phyloP scores from a whole-genome alignment of 768 basidiomycete species.

The Dentipellis sp. region DNA sequence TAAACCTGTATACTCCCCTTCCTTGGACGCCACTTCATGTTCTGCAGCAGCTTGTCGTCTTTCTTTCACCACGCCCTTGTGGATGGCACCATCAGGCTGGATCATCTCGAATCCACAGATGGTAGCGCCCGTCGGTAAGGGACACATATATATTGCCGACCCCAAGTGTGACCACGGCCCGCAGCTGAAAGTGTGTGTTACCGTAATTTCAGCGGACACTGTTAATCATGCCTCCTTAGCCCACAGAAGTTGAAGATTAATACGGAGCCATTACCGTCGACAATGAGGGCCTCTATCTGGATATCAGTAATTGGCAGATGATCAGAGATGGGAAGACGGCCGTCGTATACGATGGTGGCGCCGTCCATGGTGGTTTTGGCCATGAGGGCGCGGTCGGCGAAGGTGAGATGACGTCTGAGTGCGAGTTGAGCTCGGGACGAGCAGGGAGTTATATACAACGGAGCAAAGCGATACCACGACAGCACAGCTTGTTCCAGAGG shows the following conservation, averaged over 20 bases:
- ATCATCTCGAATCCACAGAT: constrained; percentile 46
- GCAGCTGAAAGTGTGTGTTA: not conserved
- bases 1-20: constrained; percentile 34
- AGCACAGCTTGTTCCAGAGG: no score
- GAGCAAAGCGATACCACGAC: no score
- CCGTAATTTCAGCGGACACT: not conserved
- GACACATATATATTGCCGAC: constrained; percentile 45
- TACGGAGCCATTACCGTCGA: not conserved
- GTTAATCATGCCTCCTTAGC: not conserved
- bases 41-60: constrained; percentile 31
- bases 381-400: no score
- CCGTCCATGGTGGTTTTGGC: no score
- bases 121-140: constrained; percentile 44
- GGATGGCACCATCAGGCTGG: constrained; percentile 30
- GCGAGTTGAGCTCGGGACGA: no score
- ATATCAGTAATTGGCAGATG: not conserved
- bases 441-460: no score
- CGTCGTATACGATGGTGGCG: no score
- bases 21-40: constrained; percentile 30
- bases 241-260: not conserved
- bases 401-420: no score
- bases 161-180: constrained; percentile 18
- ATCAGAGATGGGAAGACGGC: no score
- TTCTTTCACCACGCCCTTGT: constrained; percentile 40
- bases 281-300: not conserved